Evolutionary conservation across 1,284 basidiomycete genomes (phyloP), one percentile per base, ranked within the genome.

Genomic region (Trametes pubescens): DNA sequence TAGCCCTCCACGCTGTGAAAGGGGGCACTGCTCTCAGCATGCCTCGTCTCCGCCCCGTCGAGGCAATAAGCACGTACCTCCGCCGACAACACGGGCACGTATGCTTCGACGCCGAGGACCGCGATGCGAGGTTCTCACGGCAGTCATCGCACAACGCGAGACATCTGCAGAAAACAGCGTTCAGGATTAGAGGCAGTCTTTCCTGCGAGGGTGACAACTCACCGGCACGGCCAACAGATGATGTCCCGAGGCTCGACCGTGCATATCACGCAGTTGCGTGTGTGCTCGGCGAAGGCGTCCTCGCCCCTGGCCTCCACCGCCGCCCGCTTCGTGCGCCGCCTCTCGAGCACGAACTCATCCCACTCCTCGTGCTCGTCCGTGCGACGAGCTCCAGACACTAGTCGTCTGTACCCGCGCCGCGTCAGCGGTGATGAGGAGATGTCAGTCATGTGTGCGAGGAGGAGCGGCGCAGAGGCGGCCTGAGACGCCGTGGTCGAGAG

Each of bases 201-300:
- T n/a, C 61, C 55, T 48, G 14, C 44, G 47, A 40, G 35, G 53
- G 24, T 34, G 18, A 47, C 38, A 22, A 80, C 88, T 70, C 69
- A 89, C 88, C 90, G 84, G 74, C 90, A 92, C 22, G 90, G 90
- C 90, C 90, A 92, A 70, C 90, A 92, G 55, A 92, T 90, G 58
- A 92, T 84, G 69, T 89, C 85, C 51, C 90, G 78, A 22, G 82
- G 78, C 68, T 90, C 88, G n/a, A 79, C 78, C n/a, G 87, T 90
- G 71, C 90, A 92, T 57, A 92, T 83, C 3, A 92, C 90, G 72
- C 90, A 93, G 63, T 79, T 82, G 58, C 79, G 78, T 64, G 82
- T 76, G 57, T 72, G 72, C 58, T 82, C 80, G 43, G 75, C 76
- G 0, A 62, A 58, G 4, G 51, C 0, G 14, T 73, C 70, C 38